Evolutionary conservation across 129 eudicot genomes (phyloP), one percentile per base, ranked within the genome.

Genomic region (Artemisia tridentata): DNA sequence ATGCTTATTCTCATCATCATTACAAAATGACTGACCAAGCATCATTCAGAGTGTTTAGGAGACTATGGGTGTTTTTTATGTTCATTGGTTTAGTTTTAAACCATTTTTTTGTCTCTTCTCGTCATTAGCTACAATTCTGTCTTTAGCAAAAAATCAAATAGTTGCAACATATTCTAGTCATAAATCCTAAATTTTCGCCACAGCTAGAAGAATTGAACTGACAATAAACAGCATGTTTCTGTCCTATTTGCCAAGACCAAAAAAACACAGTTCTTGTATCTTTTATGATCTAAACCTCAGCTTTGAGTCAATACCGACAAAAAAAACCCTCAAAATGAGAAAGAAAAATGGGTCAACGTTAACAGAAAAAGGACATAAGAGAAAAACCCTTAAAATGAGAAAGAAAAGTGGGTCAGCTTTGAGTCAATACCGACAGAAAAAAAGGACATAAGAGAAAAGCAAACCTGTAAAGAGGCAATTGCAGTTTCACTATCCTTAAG

Each of bases 401-500:
- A 21, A 48, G 66, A 68, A 60, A 54, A 53, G 11, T 17, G 20
- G 9, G 60, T 54, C 59, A 15, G 18, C 10, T 2, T 20, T 14
- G n/a, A n/a, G n/a, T n/a, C n/a, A n/a, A n/a, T n/a, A n/a, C n/a
- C n/a, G n/a, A n/a, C n/a, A n/a, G n/a, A n/a, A n/a, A 12, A 7
- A 38, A 57, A 11, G 18, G 23, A 43, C 38, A 14, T 17, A 46
- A 71, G 8, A 11, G 34, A 65, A 43, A 64, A 84, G 34, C 71
- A 72, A 43, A 92, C 98, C 95, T 89, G 96, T 66, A 93, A 79
- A 56, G 98, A 87, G 53, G 91, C 79, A 45, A 93, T 73, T 60
- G 98, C 92, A 73, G 88, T 75, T 74, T 93, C 98, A 84, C 96
- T 82, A 68, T 93, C 96, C 81, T 85, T 87, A 41, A 83, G 84